Percentiles rank a stretch among this genome's conserved stretches.
These are phyloP conservation scores for Fusarium verrucosum DNA, from an alignment of 2,329 filamentous ascomycete species.

Conservation along the genomic window DNA sequence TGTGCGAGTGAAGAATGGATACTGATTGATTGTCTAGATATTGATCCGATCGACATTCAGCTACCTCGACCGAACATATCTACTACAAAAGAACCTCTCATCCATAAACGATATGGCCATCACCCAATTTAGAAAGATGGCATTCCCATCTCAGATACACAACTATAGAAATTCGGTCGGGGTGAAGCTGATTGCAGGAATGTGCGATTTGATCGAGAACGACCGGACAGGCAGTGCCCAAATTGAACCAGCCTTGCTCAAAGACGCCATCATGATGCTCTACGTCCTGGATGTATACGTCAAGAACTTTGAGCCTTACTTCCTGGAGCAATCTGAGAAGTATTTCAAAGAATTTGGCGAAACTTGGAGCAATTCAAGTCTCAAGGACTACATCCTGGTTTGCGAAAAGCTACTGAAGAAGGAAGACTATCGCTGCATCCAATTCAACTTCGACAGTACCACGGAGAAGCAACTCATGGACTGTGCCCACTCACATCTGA, in stretches of 20 bases:
- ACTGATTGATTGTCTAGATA: constrained; percentile 57
- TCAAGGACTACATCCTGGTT: constrained; percentile 79
- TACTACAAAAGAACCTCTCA: constrained; percentile 74
- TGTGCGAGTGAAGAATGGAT: constrained; percentile 4
- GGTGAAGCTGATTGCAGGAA: constrained; percentile 56
- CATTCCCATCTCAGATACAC: constrained; percentile 52
- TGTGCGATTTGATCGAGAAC: constrained; percentile 78
- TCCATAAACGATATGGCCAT: constrained; percentile 86
- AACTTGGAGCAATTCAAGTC: constrained; percentile 66
- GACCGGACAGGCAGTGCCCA: constrained; percentile 69
- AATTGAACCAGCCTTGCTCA: constrained; percentile 73
- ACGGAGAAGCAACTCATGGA: constrained; percentile 82
- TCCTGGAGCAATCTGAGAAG: constrained; percentile 71
- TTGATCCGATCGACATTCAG: constrained; percentile 90
- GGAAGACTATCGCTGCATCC: constrained; percentile 80
- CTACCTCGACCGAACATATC: constrained; percentile 89
- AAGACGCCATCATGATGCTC: constrained; percentile 81
- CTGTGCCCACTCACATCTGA: constrained; percentile 75
- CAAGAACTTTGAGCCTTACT: constrained; percentile 78
- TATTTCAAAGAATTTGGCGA: constrained; percentile 78
- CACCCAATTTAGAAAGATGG: constrained; percentile 73
- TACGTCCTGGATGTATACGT: constrained; percentile 85
- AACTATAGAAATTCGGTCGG: constrained; percentile 39
- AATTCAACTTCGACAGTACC: constrained; percentile 82
- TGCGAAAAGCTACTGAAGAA: constrained; percentile 74